These are phyloP conservation scores for Zea mays DNA, from an alignment of 176 grass and related monocot species.

Conservation along the genomic window DNA sequence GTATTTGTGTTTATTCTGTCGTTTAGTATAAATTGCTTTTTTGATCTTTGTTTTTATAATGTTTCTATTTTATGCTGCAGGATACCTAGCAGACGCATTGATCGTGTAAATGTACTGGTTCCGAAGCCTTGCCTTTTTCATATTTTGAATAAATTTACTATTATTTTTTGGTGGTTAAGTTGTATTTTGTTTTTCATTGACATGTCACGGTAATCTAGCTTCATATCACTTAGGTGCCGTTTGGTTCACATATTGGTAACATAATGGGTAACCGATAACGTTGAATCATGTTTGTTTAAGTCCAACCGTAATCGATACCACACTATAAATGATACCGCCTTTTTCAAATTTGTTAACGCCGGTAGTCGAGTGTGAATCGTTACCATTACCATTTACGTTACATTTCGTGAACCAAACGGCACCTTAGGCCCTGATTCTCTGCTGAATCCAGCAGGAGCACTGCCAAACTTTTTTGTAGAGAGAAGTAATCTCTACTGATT, in stretches of 20 bases:
- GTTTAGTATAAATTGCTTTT: conserved; percentile 15
- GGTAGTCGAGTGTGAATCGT: no score
- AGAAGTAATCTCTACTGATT: background rate
- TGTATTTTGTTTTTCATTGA: conserved; percentile 21
- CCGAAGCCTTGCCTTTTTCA: background rate
- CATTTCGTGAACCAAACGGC: no score
- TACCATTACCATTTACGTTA: no score
- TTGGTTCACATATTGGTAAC: no score
- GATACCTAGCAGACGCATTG: conserved; percentile 48
- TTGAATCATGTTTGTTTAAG: no score
- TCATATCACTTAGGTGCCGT: background rate
- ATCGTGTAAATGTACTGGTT: conserved; percentile 59
- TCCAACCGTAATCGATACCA: no score
- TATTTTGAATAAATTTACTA: conserved; percentile 13
- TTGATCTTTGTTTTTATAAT: conserved; percentile 11
- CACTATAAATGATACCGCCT: no score
- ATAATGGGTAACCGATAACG: no score
- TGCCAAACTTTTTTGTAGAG: background rate
- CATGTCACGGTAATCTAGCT: conserved; percentile 27
- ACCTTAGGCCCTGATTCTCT: background rate
- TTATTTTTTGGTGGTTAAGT: background rate
- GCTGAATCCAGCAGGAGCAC: background rate
- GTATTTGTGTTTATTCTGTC: background rate
- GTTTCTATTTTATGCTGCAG: conserved; percentile 45
- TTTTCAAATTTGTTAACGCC: no score